Base-by-base conservation (phyloP, 83 land plant genomes). In the Picea abies region DNA sequence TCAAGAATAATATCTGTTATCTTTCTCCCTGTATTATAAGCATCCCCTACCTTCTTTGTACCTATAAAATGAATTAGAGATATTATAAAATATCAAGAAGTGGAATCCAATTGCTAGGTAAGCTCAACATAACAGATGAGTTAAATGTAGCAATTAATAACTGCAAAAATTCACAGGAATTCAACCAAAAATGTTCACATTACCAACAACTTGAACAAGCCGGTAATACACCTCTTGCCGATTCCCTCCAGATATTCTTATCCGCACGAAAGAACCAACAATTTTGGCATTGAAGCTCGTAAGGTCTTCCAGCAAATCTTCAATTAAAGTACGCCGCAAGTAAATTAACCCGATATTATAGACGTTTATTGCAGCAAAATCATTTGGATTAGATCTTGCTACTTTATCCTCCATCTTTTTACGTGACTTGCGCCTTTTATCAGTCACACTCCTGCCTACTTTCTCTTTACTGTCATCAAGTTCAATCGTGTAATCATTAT, bases 171-270 rank as follows among this genome's bases (percentile, higher is more conserved):
- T 52, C 60, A 52, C 26, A 15, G 37, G 70, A 67, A 12, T 32
- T 20, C 37, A 25, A 16, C 65, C 39, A 66, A 35, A 49, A 3
- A 26, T 23, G 35, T 49, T 37, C 15, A 41, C 52, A 63, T 86
- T 88, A 98, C 99, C 99, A 63, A 92, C 88, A 82, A 98, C 94
- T 88, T 93, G 97, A 20, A 94, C 99, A 78, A 98, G 89, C 83
- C 99, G 85, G 87, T 96, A 88, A 69, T 84, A 94, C 86, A 91
- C 85, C 39, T 97, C 99, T 79, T 90, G 91, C 80, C 87, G 93
- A 79, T 90, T 93, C 73, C 73, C 84, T 56, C 95, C 96, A 75
- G 95, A 89, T 76, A 94, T 91, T 75, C 97, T 92, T 64, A 98
- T 96, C 79, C 97, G 88, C 14, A 94, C 97, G 87, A 96, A 96